Percentiles rank a stretch among this genome's conserved stretches.
Conservation (phyloP, 331 rosid species). For the Arachis monticola region DNA sequence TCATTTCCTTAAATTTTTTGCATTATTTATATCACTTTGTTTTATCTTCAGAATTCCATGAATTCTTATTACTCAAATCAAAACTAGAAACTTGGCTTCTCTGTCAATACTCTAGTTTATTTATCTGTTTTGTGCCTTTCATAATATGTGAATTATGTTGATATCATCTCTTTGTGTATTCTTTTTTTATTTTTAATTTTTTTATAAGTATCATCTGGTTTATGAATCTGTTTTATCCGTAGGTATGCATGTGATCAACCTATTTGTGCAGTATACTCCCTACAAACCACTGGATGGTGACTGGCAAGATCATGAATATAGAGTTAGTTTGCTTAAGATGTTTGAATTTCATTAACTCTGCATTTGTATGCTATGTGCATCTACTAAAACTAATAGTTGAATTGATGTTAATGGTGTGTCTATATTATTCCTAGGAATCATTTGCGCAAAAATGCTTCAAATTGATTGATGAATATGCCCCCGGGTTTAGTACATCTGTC, state of each 20-base stretch:
- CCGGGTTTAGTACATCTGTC: slow-evolving; percentile 81
- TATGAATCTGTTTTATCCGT: slow-evolving; percentile 33
- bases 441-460: slow-evolving; percentile 75
- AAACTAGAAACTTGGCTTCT: neutral
- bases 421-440: slow-evolving; percentile 57
- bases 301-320: slow-evolving; percentile 81
- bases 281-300: slow-evolving; percentile 76
- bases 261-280: slow-evolving; percentile 92
- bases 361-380: neutral
- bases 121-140: slow-evolving; percentile 12
- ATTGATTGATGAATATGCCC: slow-evolving; percentile 87
- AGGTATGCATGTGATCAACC: slow-evolving; percentile 91
- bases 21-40: slow-evolving; percentile 6
- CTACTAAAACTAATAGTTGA: slow-evolving; percentile 6
- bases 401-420: slow-evolving; percentile 9
- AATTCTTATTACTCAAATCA: slow-evolving; percentile 6
- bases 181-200: slow-evolving; percentile 5
- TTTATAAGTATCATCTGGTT: neutral
- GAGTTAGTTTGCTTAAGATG: slow-evolving; percentile 57
- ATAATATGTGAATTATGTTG: slow-evolving; percentile 15
- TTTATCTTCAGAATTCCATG: slow-evolving; percentile 26
- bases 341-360: neutral
- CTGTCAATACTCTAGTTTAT: slow-evolving; percentile 8
- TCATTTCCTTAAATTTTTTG: neutral
- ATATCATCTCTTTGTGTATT: neutral